Evolutionary conservation across 768 basidiomycete genomes (phyloP).

Genomic region (Leccinum obscurum): DNA sequence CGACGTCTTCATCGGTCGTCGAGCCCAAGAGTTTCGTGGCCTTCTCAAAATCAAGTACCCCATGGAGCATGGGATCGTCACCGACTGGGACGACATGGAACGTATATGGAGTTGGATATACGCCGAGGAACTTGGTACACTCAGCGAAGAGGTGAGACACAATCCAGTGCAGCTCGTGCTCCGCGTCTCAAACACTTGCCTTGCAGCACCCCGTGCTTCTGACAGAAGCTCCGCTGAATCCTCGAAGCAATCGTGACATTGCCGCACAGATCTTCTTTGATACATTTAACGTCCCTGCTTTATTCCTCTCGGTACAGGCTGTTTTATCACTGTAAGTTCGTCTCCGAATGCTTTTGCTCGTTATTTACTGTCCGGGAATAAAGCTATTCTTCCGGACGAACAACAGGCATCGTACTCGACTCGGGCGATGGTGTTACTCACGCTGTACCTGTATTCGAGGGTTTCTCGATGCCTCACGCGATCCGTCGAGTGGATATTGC

Average conservation of each 20-base stretch:
- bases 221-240: constrained; percentile 97
- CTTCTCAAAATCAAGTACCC: constrained; percentile 98
- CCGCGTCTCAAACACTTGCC: constrained; percentile 15
- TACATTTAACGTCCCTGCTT: constrained; percentile 98
- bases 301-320: constrained; percentile 96
- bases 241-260: constrained; percentile 91
- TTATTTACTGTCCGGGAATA: constrained; percentile 14
- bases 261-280: constrained; percentile 99
- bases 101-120: constrained; percentile 99
- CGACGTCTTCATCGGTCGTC: constrained; percentile 92
- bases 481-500: constrained; percentile 96
- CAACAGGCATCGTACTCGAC: constrained; percentile 98
- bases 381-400: constrained; percentile 97
- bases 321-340: constrained; percentile 87
- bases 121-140: constrained; percentile 89
- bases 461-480: constrained; percentile 98
- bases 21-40: constrained; percentile 94
- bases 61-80: constrained; percentile 98
- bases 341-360: not conserved
- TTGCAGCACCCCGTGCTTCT: constrained; percentile 92
- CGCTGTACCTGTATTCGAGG: constrained; percentile 97
- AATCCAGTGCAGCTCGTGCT: not conserved
- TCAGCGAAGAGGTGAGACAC: constrained; percentile 87
- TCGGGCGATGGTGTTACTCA: constrained; percentile 99
- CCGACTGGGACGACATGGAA: constrained; percentile 99